Conservation (phyloP, 495 filamentous ascomycete genomes). For the Hyaloscypha hepaticicola region DNA sequence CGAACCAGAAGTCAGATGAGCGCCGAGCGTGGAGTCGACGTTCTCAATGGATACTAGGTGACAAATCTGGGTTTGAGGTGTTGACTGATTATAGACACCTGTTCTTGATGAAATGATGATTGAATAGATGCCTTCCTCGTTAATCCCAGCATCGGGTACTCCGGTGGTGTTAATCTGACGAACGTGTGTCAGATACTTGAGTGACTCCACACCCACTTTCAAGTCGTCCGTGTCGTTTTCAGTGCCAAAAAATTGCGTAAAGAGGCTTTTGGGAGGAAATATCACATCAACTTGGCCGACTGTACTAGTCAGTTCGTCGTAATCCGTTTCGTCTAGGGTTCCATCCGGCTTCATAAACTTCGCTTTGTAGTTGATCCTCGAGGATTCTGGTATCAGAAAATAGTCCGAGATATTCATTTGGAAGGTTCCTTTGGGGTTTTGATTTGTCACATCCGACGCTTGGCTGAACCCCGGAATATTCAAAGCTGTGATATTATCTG, state of each 20-base stretch:
- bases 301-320: background rate
- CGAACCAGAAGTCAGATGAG: no score
- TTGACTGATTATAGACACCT: no score
- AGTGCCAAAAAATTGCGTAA: background rate
- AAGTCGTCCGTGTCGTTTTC: background rate
- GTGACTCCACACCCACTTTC: background rate
- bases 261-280: background rate
- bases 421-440: background rate
- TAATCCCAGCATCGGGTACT: constrained; percentile 12
- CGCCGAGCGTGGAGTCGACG: background rate
- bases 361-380: background rate
- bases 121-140: constrained; percentile 4
- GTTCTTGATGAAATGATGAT: constrained; percentile 4
- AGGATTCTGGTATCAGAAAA: background rate
- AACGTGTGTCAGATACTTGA: constrained; percentile 1
- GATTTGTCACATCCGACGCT: background rate
- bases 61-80: no score
- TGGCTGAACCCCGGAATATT: background rate
- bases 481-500: background rate
- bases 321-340: background rate
- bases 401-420: constrained; percentile 19
- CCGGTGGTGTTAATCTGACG: constrained; percentile 8
- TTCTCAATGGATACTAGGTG: constrained; percentile 12
- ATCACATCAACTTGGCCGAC: background rate
- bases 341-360: background rate